A percentile compares a stretch with the other conserved stretches of the same genome.
These are phyloP conservation scores for Phytophthora ohioensis DNA, from an alignment of 352 stramenopile species.

Conservation along the genomic window DNA sequence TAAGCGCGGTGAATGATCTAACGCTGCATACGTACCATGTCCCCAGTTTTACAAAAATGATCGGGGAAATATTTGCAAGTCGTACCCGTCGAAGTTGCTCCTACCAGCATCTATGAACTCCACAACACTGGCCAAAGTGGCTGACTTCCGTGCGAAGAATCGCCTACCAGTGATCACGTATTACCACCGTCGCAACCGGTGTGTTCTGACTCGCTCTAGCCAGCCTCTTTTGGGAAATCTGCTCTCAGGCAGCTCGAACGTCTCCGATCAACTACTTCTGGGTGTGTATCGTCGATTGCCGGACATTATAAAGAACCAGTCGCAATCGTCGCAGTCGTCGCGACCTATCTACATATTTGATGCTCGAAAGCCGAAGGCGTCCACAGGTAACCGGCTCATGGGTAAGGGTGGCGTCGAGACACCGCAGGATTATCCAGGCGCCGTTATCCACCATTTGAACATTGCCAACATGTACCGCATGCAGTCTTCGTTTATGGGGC, in stretches of 20 bases:
- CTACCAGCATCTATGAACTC: conserved; percentile 79
- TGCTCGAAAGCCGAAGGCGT: conserved; percentile 89
- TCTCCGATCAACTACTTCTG: conserved; percentile 81
- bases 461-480: conserved; percentile 96
- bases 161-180: conserved; percentile 90
- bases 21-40: conserved; percentile 1
- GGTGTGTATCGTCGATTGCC: conserved; percentile 80
- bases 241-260: conserved; percentile 71
- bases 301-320: conserved; percentile 85
- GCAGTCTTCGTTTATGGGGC: conserved; percentile 75
- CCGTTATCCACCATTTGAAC: conserved; percentile 85
- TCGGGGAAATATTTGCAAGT: conserved; percentile 81
- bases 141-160: conserved; percentile 87
- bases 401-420: conserved; percentile 93
- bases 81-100: conserved; percentile 85
- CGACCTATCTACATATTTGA: conserved; percentile 92
- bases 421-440: conserved; percentile 80
- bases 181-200: conserved; percentile 78
- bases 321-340: conserved; percentile 63
- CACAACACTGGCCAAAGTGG: conserved; percentile 70
- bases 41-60: conserved; percentile 82
- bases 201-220: conserved; percentile 82
- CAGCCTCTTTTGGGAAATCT: conserved; percentile 84
- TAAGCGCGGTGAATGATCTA: neutral
- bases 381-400: conserved; percentile 90